Evolutionary conservation across 2,329 filamentous ascomycete species (phyloP).

Genomic region (Aspergillus sp.): DNA sequence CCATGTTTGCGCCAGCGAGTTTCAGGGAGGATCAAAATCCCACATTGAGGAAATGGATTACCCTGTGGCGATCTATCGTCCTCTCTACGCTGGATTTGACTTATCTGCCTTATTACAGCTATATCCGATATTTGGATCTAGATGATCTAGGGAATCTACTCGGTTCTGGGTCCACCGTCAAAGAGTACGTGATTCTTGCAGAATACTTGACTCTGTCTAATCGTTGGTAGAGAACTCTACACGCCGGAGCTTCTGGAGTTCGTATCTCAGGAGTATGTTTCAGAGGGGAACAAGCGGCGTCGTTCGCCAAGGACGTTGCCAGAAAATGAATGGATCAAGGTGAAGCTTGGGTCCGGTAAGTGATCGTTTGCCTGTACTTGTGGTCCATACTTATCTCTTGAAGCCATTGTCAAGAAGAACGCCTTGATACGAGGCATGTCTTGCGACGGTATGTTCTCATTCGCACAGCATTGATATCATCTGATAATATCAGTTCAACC

Average conservation of each 20-base stretch:
- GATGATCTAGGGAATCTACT: slow-evolving; percentile 61
- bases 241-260: slow-evolving; percentile 41
- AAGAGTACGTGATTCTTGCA: slow-evolving; percentile 43
- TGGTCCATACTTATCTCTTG: slow-evolving; percentile 4
- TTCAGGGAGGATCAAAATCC: slow-evolving; percentile 45
- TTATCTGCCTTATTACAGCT: slow-evolving; percentile 67
- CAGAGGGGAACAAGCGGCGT: slow-evolving; percentile 22
- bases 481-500: slow-evolving; percentile 45
- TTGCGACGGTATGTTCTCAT: slow-evolving; percentile 44
- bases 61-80: slow-evolving; percentile 68
- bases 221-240: slow-evolving; percentile 49
- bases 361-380: background rate
- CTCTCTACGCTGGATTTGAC: slow-evolving; percentile 63
- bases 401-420: slow-evolving; percentile 49
- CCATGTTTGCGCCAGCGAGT: slow-evolving; percentile 16
- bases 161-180: slow-evolving; percentile 59
- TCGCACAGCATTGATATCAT: background rate
- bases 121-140: slow-evolving; percentile 64
- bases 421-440: slow-evolving; percentile 60
- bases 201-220: slow-evolving; percentile 10
- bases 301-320: slow-evolving; percentile 19
- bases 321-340: slow-evolving; percentile 41
- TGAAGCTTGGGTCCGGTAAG: slow-evolving; percentile 51
- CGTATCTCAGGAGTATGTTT: slow-evolving; percentile 18
- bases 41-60: slow-evolving; percentile 58